Evolutionary conservation across 2,329 filamentous ascomycete genomes (phyloP), one percentile per base, ranked within the genome.

Genomic region (Colletotrichum sp.): DNA sequence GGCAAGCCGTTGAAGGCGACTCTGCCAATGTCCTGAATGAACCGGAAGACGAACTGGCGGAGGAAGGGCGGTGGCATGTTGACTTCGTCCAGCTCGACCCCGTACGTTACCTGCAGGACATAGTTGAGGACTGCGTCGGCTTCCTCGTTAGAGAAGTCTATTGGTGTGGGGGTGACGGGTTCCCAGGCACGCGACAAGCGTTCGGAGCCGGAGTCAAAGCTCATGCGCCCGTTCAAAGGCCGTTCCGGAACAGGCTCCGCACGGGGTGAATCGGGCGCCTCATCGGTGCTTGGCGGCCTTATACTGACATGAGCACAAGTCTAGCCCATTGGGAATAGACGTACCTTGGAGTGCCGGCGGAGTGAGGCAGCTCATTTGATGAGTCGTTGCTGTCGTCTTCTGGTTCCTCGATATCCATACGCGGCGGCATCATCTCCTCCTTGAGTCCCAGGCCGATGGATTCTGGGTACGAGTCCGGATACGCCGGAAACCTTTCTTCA

Each of bases 51-150:
- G 2, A 86, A 77, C 0, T 76, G 79, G 8, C 83, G 83, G 6
- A 84, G 76, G n/a, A 80, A 79, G 1, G 79, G 76, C 2, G 78
- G 78, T 0, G 83, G 72, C 5, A 82, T 81, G n/a, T 80, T 79
- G 0, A 81, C 75, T 18, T 86, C 84, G 6, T 81, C 80, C 13
- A 85, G 77, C 24, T 86, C 84, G 1, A 86, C 78, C 3, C 85
- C 85, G 68, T 86, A 86, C 7, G 84, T 81, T 0, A 85, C 65
- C 39, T 86, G 85, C 0, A 86, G 80, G 0, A 82, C 80, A 62
- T 85, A 86, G 55, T 83, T 82, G 21, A 86, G 80, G 3, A 86
- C 76, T 0, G 80, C 77, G 16, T 85, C 84, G 16, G 82, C 81
- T 67, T 86, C 85, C 3, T 85, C 83, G 4, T 78, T 72, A 0